Conservation (phyloP, 1,139 yeast genomes). For the Zhuliangozyma parablackwelliae region DNA sequence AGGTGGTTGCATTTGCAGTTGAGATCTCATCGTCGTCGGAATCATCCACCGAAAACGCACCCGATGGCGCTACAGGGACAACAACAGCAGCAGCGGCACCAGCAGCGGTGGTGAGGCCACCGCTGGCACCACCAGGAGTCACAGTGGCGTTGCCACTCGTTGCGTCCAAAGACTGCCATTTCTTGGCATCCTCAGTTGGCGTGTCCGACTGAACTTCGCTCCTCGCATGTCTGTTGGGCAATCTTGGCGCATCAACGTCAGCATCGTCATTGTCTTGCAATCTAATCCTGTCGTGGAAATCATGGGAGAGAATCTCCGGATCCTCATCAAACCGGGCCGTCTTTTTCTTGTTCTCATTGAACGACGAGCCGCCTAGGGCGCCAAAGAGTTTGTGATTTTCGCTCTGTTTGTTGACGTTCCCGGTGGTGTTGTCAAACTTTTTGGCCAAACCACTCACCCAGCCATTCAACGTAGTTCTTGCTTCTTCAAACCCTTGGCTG, state of each 20-base stretch:
- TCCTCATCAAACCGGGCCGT: slow-evolving; percentile 48
- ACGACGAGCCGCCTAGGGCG: slow-evolving; percentile 45
- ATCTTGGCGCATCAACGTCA: slow-evolving; percentile 36
- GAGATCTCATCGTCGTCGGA: slow-evolving; percentile 56
- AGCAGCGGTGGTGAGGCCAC: too few relatives aligned
- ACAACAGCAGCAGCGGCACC: slow-evolving; percentile 21
- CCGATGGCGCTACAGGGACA: slow-evolving; percentile 49
- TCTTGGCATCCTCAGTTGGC: slow-evolving; percentile 21
- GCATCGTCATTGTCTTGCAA: slow-evolving; percentile 43
- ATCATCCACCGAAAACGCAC: slow-evolving; percentile 74
- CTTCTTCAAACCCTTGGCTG: slow-evolving; percentile 78
- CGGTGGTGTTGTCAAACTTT: slow-evolving; percentile 36
- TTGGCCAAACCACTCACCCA: slow-evolving; percentile 78
- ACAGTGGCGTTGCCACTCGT: background rate
- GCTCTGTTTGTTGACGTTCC: slow-evolving; percentile 4
- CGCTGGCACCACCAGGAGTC: background rate
- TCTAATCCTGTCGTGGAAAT: slow-evolving; percentile 52
- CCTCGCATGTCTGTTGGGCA: slow-evolving; percentile 20
- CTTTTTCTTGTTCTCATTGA: slow-evolving; percentile 27
- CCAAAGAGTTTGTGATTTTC: slow-evolving; percentile 39
- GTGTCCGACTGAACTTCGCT: slow-evolving; percentile 7
- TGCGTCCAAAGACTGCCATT: slow-evolving; percentile 62
- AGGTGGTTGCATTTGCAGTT: slow-evolving; percentile 8
- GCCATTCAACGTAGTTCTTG: slow-evolving; percentile 69
- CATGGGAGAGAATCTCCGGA: slow-evolving; percentile 48